Evolutionary conservation across 306 rosid genomes (phyloP).

Genomic region (Dalbergia cultrata): DNA sequence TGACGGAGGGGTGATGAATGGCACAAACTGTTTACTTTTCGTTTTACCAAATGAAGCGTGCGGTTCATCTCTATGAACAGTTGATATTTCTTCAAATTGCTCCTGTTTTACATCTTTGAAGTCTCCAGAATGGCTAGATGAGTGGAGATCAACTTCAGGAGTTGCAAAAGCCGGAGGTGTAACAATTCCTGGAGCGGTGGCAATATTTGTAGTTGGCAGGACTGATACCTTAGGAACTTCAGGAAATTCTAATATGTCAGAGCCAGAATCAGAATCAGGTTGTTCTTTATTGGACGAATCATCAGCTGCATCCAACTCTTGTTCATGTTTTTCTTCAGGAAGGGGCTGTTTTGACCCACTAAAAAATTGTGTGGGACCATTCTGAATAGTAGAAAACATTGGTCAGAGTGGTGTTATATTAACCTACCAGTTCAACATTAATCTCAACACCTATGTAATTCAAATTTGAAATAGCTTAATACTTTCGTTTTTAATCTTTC

Average conservation of each 20-base stretch:
- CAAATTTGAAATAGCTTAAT: too few relatives aligned
- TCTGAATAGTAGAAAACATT: slow-evolving; percentile 59
- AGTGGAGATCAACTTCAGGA: slow-evolving; percentile 52
- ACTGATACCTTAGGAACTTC: slow-evolving; percentile 74
- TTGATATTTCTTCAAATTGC: slow-evolving; percentile 48
- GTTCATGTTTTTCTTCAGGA: slow-evolving; percentile 77
- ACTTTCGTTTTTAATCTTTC: too few relatives aligned
- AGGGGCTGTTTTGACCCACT: slow-evolving; percentile 72
- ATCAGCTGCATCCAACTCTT: slow-evolving; percentile 44
- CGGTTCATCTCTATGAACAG: slow-evolving; percentile 55
- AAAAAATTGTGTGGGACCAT: slow-evolving; percentile 71
- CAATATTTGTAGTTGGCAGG: slow-evolving; percentile 54
- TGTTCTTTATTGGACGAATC: slow-evolving; percentile 58
- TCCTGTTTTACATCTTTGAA: slow-evolving; percentile 47
- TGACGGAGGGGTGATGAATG: slow-evolving; percentile 81
- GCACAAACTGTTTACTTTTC: slow-evolving; percentile 77
- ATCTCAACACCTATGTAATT: too few relatives aligned
- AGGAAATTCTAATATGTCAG: slow-evolving; percentile 78
- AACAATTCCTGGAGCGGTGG: slow-evolving; percentile 62
- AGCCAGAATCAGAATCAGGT: slow-evolving; percentile 76
- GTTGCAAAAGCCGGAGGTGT: slow-evolving; percentile 51
- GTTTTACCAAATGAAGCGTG: slow-evolving; percentile 57
- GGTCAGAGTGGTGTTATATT: not conserved
- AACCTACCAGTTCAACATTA: too few relatives aligned
- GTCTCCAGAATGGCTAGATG: slow-evolving; percentile 49